These are phyloP conservation scores for Pseudoperonospora humuli DNA, from an alignment of 352 stramenopile species.

Conservation along the genomic window DNA sequence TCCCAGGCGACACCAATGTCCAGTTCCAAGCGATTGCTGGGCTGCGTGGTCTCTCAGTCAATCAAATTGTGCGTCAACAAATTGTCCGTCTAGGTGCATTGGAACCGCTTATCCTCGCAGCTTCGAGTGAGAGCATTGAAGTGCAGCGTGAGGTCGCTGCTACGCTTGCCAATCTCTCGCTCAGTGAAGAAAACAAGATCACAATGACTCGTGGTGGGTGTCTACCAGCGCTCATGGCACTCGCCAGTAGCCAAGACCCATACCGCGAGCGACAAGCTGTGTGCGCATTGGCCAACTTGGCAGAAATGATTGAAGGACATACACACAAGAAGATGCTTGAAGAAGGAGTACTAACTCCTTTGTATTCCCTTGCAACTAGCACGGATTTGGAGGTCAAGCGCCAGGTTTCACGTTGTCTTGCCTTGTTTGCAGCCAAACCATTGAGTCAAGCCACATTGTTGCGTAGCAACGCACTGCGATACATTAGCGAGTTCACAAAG, in stretches of 20 bases:
- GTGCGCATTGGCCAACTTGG: conserved; percentile 92
- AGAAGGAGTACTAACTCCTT: conserved; percentile 83
- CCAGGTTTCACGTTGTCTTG: conserved; percentile 88
- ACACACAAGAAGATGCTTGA: conserved; percentile 94
- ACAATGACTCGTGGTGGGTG: conserved; percentile 92
- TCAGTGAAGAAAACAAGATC: conserved; percentile 96
- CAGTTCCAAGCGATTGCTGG: conserved; percentile 96
- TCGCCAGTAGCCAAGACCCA: conserved; percentile 81
- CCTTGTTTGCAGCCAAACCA: conserved; percentile 90
- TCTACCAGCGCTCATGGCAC: conserved; percentile 84
- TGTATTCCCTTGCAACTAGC: conserved; percentile 78
- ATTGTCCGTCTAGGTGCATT: conserved; percentile 89
- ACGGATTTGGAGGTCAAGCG: conserved; percentile 86
- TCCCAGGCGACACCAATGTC: conserved; percentile 90
- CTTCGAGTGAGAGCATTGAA: conserved; percentile 87
- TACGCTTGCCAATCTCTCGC: conserved; percentile 91
- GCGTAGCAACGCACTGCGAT: conserved; percentile 75
- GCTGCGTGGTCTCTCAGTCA: conserved; percentile 88
- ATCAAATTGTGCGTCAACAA: conserved; percentile 84
- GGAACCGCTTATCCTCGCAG: conserved; percentile 91
- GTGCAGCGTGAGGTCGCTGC: conserved; percentile 92
- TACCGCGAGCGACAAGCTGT: conserved; percentile 90
- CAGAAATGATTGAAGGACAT: conserved; percentile 92
- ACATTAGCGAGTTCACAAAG: conserved; percentile 82
- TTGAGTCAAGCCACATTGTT: conserved; percentile 87